Base-by-base conservation (phyloP, 148 eudicot genomes). In the Rhododendron henanense region DNA sequence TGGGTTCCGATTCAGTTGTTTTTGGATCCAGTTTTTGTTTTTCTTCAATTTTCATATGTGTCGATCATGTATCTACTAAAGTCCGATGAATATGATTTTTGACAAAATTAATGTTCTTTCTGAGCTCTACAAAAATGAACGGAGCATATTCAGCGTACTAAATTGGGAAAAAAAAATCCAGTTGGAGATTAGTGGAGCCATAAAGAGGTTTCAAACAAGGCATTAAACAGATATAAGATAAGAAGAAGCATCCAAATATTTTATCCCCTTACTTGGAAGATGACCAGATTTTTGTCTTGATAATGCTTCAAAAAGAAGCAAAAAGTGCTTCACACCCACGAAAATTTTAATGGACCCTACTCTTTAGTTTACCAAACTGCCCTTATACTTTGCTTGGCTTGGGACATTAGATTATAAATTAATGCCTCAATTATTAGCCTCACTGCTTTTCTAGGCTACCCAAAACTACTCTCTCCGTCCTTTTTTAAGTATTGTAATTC, bases 311-410 rank as follows among this genome's bases (percentile, higher is more conserved):
- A 15, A 86, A 83, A 80, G 84, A 83, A 78, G 86, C 31, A 50
- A 73, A 88, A 79, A 63, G 90, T 71, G 85, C 69, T 74, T 87
- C 90, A 88, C 19, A 5, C 10, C 78, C 28, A 31, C 21, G 35
- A 39, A 55, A 23, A 37, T 25, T 5, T 28, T 15, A 25, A 2
- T 45, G 59, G 78, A 14, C 16, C 47, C 13, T 79, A 45, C 78
- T 50, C 15, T 25, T 33, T 57, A 47, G 79, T 57, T 83, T 80
- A 89, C 91, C 41, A 28, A 73, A 71, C 10, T 81, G 74, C 88
- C 89, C 75, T 28, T 84, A 79, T 85, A 65, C 83, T 75, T 89
- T 89, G 71, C 91, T 85, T 86, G 86, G 84, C 83, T 85, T 85
- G 45, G 10, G 39, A 57, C 85, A 39, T 53, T 87, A 15, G 35